A percentile compares a stretch with the other conserved stretches of the same genome.
These are phyloP conservation scores for Aspergillus sclerotialis DNA, from an alignment of 2,329 filamentous ascomycete genomes.

Conservation along the genomic window DNA sequence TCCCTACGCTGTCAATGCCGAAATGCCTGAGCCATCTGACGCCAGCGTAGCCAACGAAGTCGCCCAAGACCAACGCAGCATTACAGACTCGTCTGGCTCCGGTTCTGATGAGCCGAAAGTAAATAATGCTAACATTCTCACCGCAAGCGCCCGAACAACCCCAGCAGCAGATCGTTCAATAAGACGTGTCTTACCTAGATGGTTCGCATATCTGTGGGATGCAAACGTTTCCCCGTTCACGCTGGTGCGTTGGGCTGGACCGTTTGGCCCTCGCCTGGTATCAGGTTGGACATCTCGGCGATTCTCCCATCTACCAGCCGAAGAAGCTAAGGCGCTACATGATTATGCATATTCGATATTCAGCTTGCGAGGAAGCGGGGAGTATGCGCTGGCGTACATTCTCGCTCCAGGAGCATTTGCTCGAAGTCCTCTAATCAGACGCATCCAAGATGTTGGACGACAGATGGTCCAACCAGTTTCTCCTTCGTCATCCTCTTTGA, in stretches of 20 bases:
- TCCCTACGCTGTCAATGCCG: constrained; percentile 75
- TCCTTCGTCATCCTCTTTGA: constrained; percentile 7
- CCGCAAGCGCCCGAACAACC: constrained; percentile 30
- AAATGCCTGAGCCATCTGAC: constrained; percentile 68
- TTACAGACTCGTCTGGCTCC: constrained; percentile 18
- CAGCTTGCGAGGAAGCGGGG: constrained; percentile 81
- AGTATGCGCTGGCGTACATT: constrained; percentile 88
- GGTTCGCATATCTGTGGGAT: constrained; percentile 93
- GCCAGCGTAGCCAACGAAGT: constrained; percentile 73
- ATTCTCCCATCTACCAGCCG: constrained; percentile 77
- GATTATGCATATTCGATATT: constrained; percentile 94
- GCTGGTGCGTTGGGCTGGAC: constrained; percentile 78
- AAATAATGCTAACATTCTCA: constrained; percentile 51
- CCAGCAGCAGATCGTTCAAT: constrained; percentile 35
- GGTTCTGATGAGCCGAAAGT: constrained; percentile 21
- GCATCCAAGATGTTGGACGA: constrained; percentile 81
- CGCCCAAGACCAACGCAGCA: constrained; percentile 60
- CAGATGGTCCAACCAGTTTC: constrained; percentile 44
- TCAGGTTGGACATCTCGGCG: constrained; percentile 91
- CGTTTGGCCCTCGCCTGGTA: constrained; percentile 82
- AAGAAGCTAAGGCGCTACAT: constrained; percentile 78
- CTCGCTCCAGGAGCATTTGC: constrained; percentile 92
- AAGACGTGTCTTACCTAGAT: constrained; percentile 63
- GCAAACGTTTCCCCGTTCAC: constrained; percentile 94
- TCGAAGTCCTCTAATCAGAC: constrained; percentile 74